Evolutionary conservation across 257 asterid genomes (phyloP).

Genomic region (Solanum lycopersicoides): DNA sequence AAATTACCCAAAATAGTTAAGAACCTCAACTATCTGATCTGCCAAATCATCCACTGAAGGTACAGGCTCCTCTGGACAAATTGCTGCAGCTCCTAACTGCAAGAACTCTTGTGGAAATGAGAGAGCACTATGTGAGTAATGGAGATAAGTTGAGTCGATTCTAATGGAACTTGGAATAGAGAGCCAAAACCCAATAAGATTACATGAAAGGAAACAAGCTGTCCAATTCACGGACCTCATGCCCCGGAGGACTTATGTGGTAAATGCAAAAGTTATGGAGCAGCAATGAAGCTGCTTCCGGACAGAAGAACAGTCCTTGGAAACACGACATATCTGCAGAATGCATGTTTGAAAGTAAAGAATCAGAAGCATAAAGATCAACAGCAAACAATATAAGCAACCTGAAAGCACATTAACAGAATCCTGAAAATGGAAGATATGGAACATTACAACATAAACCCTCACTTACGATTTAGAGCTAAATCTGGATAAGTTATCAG

Average conservation of each 20-base stretch:
- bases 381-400: background rate
- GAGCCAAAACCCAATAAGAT: background rate
- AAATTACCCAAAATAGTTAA: conserved; percentile 69
- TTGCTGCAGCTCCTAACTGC: conserved; percentile 95
- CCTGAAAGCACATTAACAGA: background rate
- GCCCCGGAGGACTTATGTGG: conserved; percentile 42
- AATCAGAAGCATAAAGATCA: background rate
- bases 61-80: conserved; percentile 41
- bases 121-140: conserved; percentile 35
- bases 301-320: conserved; percentile 45
- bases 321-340: conserved; percentile 85
- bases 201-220: background rate
- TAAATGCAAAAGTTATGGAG: conserved; percentile 35
- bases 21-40: conserved; percentile 84
- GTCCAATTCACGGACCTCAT: conserved; percentile 28
- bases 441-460: background rate
- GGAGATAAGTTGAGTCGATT: background rate
- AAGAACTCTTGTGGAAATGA: conserved; percentile 70
- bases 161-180: background rate
- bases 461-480: conserved; percentile 83
- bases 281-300: conserved; percentile 34
- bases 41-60: conserved; percentile 74
- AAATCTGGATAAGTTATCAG: conserved; percentile 90
- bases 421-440: background rate
- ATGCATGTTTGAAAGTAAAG: background rate